phyloP scores from a whole-genome alignment of 2,329 filamentous ascomycete genomes.

The Tolypocladium tropicale region DNA sequence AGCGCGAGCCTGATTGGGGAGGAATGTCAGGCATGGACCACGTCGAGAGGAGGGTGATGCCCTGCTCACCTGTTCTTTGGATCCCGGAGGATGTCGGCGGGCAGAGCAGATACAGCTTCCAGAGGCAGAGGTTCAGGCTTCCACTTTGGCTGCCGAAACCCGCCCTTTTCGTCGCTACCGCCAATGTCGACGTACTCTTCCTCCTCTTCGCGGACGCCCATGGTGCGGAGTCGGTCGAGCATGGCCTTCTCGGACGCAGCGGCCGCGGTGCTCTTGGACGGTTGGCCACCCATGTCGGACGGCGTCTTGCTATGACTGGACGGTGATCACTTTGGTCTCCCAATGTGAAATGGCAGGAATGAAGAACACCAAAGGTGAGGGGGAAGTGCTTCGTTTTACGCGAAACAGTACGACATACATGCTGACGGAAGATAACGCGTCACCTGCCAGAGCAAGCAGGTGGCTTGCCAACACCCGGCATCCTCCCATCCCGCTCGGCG shows the following conservation, averaged over 20 bases:
- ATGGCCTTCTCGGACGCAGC: constrained; percentile 31
- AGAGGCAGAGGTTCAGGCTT: constrained; percentile 39
- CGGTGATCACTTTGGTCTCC: too few relatives aligned
- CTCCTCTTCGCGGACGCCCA: constrained; percentile 39
- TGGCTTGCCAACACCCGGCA: background rate
- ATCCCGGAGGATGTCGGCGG: constrained; percentile 50
- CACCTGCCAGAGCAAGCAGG: background rate
- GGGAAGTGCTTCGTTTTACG: background rate
- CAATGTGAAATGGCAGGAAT: too few relatives aligned
- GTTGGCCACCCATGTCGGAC: constrained; percentile 32
- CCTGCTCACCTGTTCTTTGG: constrained; percentile 49
- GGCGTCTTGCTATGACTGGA: background rate
- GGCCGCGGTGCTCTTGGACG: constrained; percentile 26
- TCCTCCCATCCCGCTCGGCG: background rate
- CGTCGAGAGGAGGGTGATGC: background rate
- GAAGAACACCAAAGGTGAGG: background rate
- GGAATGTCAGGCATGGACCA: background rate
- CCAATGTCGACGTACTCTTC: constrained; percentile 44
- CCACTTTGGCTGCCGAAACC: constrained; percentile 5
- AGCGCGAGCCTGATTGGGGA: constrained; percentile 54
- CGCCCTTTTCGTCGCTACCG: constrained; percentile 16
- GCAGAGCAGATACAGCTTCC: constrained; percentile 44
- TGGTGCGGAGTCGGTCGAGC: constrained; percentile 29
- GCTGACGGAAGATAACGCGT: background rate
- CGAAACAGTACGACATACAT: background rate